These are phyloP conservation scores for Chamaecyparis obtusa DNA, from an alignment of 75 land plant genomes.

Conservation along the genomic window DNA sequence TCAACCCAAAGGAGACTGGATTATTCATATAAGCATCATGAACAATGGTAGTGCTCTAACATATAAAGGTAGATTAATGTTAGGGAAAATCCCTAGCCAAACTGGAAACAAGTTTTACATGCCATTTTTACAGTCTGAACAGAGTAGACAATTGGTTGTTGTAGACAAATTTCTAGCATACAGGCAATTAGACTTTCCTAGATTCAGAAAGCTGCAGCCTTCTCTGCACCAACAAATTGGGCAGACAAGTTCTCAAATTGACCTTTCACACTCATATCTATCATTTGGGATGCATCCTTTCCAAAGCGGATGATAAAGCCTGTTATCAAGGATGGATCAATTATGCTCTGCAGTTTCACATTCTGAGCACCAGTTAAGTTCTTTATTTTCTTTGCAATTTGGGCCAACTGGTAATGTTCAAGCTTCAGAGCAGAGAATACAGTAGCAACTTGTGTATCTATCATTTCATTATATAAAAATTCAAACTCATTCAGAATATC, in stretches of 20 bases:
- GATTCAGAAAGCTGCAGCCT: neutral
- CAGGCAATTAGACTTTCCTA: neutral
- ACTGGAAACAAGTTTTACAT: neutral
- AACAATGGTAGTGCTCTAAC: neutral
- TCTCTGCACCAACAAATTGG: neutral
- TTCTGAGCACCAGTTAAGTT: conserved; percentile 20
- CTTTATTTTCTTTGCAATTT: conserved; percentile 32
- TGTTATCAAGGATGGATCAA: conserved; percentile 21
- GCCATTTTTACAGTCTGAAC: neutral
- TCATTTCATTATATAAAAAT: conserved; percentile 11
- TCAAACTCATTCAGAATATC: conserved; percentile 16
- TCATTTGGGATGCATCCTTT: conserved; percentile 15
- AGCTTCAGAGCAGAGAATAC: conserved; percentile 25
- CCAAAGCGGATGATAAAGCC: conserved; percentile 23
- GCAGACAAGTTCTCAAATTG: conserved; percentile 14
- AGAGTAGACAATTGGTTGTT: neutral
- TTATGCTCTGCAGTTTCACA: conserved; percentile 8
- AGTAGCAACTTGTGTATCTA: conserved; percentile 19
- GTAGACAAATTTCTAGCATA: neutral
- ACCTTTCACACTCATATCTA: conserved; percentile 28
- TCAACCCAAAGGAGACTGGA: neutral
- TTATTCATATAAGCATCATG: neutral
- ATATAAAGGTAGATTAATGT: neutral
- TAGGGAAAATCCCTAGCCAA: neutral
- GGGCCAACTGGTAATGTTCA: conserved; percentile 15